These are phyloP conservation scores for Phytophthora fragariaefolia DNA, from an alignment of 352 stramenopile species.

Conservation along the genomic window DNA sequence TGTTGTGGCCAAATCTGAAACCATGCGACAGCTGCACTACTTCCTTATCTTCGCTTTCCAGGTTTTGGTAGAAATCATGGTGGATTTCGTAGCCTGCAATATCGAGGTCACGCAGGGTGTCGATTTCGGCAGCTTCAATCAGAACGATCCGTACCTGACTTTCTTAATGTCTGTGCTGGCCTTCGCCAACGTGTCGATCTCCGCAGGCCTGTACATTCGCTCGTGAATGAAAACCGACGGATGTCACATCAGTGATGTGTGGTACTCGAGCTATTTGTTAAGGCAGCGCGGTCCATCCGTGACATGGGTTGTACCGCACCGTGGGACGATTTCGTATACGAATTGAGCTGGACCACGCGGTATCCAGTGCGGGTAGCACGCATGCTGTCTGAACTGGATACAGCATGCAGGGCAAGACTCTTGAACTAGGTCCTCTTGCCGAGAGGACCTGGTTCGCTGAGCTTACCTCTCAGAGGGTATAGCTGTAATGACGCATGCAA, in stretches of 20 bases:
- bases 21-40: not conserved
- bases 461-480: too few relatives aligned
- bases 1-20: not conserved
- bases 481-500: too few relatives aligned
- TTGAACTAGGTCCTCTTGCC: too few relatives aligned
- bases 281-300: not conserved
- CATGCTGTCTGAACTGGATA: too few relatives aligned
- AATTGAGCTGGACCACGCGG: conserved; percentile 1
- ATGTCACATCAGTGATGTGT: not conserved
- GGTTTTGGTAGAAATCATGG: conserved; percentile 19
- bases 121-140: conserved; percentile 13
- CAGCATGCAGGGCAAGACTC: too few relatives aligned
- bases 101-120: conserved; percentile 29
- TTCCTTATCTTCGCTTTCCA: conserved; percentile 15
- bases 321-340: conserved; percentile 15
- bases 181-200: conserved; percentile 15
- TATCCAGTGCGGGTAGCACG: conserved; percentile 2
- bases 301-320: not conserved
- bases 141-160: conserved; percentile 35
- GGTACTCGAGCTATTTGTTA: not conserved
- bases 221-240: not conserved
- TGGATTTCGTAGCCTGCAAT: conserved; percentile 31
- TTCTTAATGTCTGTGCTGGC: conserved; percentile 38
- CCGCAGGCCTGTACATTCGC: conserved; percentile 19
- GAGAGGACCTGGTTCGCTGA: too few relatives aligned